Conservation (phyloP, 345 rosid species). For the Schrenkiella parvula region DNA sequence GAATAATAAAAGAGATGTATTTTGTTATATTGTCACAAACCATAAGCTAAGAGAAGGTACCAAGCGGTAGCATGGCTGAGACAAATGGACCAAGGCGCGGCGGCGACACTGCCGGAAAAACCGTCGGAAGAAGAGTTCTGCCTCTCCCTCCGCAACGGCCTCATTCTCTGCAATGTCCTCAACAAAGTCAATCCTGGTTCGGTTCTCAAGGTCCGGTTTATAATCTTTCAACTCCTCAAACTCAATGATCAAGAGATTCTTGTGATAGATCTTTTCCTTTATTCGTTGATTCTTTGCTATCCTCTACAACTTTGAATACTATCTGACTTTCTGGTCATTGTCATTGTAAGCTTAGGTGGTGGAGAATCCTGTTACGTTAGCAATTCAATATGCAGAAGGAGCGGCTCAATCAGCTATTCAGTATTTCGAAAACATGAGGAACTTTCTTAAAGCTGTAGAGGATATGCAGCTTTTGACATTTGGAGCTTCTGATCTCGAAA, state of each 20-base stretch:
- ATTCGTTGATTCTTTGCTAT: background rate
- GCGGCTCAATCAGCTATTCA: slow-evolving; percentile 99
- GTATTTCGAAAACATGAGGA: slow-evolving; percentile 97
- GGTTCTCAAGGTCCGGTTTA: slow-evolving; percentile 63
- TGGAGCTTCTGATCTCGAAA: slow-evolving; percentile 91
- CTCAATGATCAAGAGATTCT: background rate
- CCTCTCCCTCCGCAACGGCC: slow-evolving; percentile 78
- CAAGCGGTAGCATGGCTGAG: slow-evolving; percentile 92
- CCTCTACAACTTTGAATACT: background rate
- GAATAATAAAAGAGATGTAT: background rate
- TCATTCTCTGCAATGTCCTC: slow-evolving; percentile 91
- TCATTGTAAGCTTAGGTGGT: slow-evolving; percentile 47
- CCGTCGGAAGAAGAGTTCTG: slow-evolving; percentile 82
- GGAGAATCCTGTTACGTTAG: slow-evolving; percentile 57
- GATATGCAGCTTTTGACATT: slow-evolving; percentile 94
- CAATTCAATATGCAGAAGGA: slow-evolving; percentile 72
- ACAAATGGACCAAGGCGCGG: slow-evolving; percentile 72
- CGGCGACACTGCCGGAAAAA: slow-evolving; percentile 50
- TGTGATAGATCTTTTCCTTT: background rate
- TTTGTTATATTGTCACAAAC: background rate
- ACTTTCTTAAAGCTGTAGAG: slow-evolving; percentile 84
- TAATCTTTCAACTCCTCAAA: background rate
- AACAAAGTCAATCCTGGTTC: slow-evolving; percentile 96
- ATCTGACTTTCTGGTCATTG: background rate
- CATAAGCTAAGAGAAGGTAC: slow-evolving; percentile 75